Conservation (phyloP, 805 yeast genomes). For the Kuraishia cidri region DNA sequence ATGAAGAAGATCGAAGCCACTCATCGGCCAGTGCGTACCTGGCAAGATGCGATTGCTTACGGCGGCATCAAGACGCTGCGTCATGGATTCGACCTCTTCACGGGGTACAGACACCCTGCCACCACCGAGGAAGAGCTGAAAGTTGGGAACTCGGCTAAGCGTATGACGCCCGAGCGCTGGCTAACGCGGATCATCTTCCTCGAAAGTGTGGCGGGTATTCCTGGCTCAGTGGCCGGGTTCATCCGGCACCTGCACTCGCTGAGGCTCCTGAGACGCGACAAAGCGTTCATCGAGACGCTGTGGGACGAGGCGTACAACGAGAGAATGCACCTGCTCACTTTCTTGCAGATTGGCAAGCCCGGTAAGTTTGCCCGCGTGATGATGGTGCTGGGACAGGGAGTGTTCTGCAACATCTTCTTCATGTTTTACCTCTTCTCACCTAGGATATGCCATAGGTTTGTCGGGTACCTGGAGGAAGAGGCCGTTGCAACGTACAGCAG, state of each 20-base stretch:
- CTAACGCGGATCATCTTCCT: slow-evolving; percentile 51
- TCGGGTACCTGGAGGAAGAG: slow-evolving; percentile 72
- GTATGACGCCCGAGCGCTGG: slow-evolving; percentile 60
- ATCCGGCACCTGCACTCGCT: slow-evolving; percentile 59
- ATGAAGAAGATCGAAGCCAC: slow-evolving; percentile 34
- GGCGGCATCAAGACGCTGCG: slow-evolving; percentile 35
- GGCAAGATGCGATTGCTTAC: slow-evolving; percentile 45
- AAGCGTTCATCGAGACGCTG: slow-evolving; percentile 69
- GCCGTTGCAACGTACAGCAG: slow-evolving; percentile 65
- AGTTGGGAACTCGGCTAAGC: slow-evolving; percentile 22
- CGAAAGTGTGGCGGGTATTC: slow-evolving; percentile 74
- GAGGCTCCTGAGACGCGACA: slow-evolving; percentile 53
- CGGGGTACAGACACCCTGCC: slow-evolving; percentile 56
- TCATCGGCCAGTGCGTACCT: slow-evolving; percentile 39
- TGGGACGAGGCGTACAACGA: slow-evolving; percentile 73
- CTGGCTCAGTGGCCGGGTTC: slow-evolving; percentile 71
- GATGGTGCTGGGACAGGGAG: slow-evolving; percentile 59
- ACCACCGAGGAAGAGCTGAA: slow-evolving; percentile 20
- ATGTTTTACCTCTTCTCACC: slow-evolving; percentile 50
- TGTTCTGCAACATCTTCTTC: slow-evolving; percentile 61
- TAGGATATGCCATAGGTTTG: slow-evolving; percentile 62
- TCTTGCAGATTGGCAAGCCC: slow-evolving; percentile 57
- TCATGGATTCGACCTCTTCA: slow-evolving; percentile 45
- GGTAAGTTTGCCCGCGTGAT: slow-evolving; percentile 44
- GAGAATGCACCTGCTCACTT: slow-evolving; percentile 67